These are phyloP conservation scores for Macrophomina pseudophaseolina DNA, from an alignment of 2,329 filamentous ascomycete species.

Conservation along the genomic window DNA sequence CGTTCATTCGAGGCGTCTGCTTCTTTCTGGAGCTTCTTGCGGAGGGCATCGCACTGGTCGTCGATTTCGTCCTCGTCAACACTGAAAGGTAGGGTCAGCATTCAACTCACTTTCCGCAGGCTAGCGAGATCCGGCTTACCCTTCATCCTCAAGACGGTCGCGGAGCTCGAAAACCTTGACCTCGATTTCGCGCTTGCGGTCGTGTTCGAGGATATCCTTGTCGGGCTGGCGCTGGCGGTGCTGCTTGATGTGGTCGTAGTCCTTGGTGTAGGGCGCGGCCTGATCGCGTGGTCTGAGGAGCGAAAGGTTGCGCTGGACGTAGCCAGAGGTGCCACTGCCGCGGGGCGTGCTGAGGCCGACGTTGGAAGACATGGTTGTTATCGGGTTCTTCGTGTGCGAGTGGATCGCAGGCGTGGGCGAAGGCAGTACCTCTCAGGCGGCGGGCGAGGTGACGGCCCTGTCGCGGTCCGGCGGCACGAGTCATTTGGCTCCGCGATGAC, in stretches of 20 bases:
- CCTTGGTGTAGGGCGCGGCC: conserved; percentile 75
- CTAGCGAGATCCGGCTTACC: conserved; percentile 54
- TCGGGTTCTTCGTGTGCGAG: conserved; percentile 10
- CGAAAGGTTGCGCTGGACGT: conserved; percentile 94
- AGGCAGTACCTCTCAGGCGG: conserved; percentile 1
- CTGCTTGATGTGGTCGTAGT: conserved; percentile 71
- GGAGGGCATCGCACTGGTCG: conserved; percentile 68
- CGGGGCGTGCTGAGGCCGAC: conserved; percentile 94
- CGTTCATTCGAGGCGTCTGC: conserved; percentile 36
- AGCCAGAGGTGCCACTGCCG: conserved; percentile 94
- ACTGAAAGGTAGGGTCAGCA: conserved; percentile 49
- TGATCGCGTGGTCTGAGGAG: conserved; percentile 84
- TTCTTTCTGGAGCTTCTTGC: conserved; percentile 66
- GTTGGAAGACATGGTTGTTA: conserved; percentile 83
- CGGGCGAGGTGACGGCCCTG: conserved; percentile 1
- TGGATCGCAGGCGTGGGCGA: not conserved
- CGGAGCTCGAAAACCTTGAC: conserved; percentile 90
- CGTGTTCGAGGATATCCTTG: conserved; percentile 90
- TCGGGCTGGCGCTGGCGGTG: conserved; percentile 86
- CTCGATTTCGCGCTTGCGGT: conserved; percentile 87
- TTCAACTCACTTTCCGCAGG: not conserved
- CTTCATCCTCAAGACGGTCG: conserved; percentile 90
- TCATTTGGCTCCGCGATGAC: conserved; percentile 27
- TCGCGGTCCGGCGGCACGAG: not conserved
- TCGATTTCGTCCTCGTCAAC: conserved; percentile 93